Conservation (phyloP, 495 filamentous ascomycete genomes). For the Letharia columbiana region DNA sequence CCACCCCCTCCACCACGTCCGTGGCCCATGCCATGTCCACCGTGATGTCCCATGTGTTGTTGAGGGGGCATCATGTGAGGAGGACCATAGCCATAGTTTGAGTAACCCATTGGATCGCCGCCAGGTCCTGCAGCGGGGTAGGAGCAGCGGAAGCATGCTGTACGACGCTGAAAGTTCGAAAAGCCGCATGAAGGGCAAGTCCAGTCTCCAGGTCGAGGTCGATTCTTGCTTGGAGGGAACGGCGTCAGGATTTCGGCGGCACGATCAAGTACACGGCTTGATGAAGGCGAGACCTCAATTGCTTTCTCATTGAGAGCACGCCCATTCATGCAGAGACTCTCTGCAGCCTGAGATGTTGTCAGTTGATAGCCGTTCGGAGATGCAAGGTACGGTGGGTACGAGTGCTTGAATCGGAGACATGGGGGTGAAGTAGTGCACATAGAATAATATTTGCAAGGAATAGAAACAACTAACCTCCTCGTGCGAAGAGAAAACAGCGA, state of each 20-base stretch:
- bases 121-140: constrained; percentile 83
- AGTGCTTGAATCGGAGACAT: not conserved
- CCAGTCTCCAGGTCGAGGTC: constrained; percentile 95
- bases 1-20: constrained; percentile 65
- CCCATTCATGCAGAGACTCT: constrained; percentile 98
- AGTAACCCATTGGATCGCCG: constrained; percentile 64
- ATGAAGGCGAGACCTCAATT: constrained; percentile 94
- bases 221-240: constrained; percentile 97
- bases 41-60: constrained; percentile 71
- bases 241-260: constrained; percentile 91
- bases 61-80: constrained; percentile 73
- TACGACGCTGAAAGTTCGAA: constrained; percentile 90
- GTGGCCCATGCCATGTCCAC: constrained; percentile 64
- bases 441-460: no score
- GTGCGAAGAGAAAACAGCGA: constrained; percentile 96
- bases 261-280: constrained; percentile 88
- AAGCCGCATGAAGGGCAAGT: constrained; percentile 86
- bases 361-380: constrained; percentile 3
- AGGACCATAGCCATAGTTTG: constrained; percentile 64
- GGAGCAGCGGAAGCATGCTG: constrained; percentile 96
- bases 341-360: constrained; percentile 59
- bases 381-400: not conserved
- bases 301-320: constrained; percentile 96
- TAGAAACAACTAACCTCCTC: constrained; percentile 76
- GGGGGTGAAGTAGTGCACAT: not conserved